Evolutionary conservation across 495 filamentous ascomycete genomes (phyloP).

Genomic region (Haplographium delicatum): DNA sequence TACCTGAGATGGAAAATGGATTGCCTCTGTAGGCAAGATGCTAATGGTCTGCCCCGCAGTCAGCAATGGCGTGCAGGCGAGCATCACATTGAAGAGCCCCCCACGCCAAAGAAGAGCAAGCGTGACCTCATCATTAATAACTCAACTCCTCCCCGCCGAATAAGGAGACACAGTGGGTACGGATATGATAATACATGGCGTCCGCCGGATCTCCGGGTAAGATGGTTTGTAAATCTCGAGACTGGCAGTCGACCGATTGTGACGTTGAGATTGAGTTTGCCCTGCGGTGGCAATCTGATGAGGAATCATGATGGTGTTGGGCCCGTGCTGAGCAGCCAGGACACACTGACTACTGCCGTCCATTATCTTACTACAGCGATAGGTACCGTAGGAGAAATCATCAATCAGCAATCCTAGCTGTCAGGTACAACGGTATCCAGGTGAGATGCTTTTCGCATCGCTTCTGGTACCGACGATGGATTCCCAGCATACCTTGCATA

Average conservation of each 20-base stretch:
- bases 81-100: conserved; percentile 14
- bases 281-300: not conserved
- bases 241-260: too few species aligned
- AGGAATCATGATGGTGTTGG: conserved; percentile 2
- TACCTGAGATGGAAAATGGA: conserved; percentile 22
- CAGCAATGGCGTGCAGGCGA: conserved; percentile 18
- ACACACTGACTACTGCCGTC: too few species aligned
- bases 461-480: not conserved
- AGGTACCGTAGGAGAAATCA: not conserved
- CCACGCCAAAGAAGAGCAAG: conserved; percentile 14
- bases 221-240: too few species aligned
- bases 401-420: not conserved
- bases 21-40: too few species aligned
- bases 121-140: conserved; percentile 28
- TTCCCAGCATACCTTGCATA: conserved; percentile 6
- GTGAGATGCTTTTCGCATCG: not conserved
- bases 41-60: conserved; percentile 22
- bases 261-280: conserved; percentile 14
- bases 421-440: conserved; percentile 1
- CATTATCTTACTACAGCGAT: too few species aligned
- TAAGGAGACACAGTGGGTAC: conserved; percentile 6
- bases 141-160: conserved; percentile 16
- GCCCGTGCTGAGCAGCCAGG: not conserved
- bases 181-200: conserved; percentile 9
- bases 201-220: conserved; percentile 14